Base-by-base conservation (phyloP, 75 land plant genomes). In the Pinus tabuliformis region DNA sequence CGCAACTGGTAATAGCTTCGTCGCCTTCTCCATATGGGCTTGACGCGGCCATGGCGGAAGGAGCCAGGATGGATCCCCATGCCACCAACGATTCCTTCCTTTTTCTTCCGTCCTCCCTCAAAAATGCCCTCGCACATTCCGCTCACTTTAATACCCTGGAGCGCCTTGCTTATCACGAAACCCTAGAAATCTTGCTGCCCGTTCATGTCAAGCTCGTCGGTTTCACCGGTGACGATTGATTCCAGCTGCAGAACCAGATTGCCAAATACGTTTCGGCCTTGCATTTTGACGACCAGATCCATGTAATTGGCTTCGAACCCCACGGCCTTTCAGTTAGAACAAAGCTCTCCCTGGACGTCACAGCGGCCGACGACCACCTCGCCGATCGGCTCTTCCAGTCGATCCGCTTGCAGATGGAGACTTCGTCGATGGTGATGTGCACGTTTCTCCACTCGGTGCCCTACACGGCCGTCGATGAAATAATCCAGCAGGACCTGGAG, bases 21-120 rank as follows among this genome's bases (percentile, higher is more conserved):
- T 14, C 82, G 15, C 28, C 79, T 13, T 75, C 87, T 5, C 70
- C 84, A 80, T 80, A 80, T 6, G 99, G 99, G 58, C 91, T 97
- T 4, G 95, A 97, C 73, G 45, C 94, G 24, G 94, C 89, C n/a
- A n/a, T n/a, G n/a, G 58, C 82, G 54, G 79, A 81, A 58, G 86
- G 79, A 13, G 77, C 78, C 45, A 83, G 62, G 28, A 26, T 30
- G 56, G 98, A 97, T 78, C 99, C 98, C 2, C 72, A 64, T 0
- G 91, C 86, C 60, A 24, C 60, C 74, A 89, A 92, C 78, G 98
- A 97, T 85, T 60, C 91, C 57, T 86, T 92, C 86, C 56, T 61
- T 71, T 58, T 78, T 62, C 91, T 87, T 61, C 75, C 91, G 56
- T 76, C 86, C 71, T 73, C n/a, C n/a, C n/a, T n/a, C n/a, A n/a